phyloP scores from a whole-genome alignment of 768 basidiomycete genomes.

The Russula sp. region DNA sequence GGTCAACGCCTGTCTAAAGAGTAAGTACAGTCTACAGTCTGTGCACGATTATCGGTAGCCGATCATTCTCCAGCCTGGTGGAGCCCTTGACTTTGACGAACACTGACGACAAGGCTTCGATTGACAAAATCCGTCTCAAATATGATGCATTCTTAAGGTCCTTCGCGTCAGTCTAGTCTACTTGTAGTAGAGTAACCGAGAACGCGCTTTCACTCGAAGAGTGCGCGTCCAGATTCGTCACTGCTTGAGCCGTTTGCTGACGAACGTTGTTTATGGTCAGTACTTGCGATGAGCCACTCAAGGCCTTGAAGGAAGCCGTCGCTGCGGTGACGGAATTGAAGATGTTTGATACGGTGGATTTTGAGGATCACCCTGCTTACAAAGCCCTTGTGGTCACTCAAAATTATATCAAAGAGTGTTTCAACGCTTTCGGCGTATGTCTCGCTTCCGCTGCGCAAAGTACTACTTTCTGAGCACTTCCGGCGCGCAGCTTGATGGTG shows the following conservation, averaged over 20 bases:
- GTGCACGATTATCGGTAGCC: neutral
- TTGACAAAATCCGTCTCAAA: neutral
- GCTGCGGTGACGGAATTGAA: constrained; percentile 12
- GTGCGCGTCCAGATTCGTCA: constrained; percentile 2
- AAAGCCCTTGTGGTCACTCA: neutral
- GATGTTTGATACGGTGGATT: constrained; percentile 1
- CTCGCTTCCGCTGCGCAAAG: neutral
- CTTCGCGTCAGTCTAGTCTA: neutral
- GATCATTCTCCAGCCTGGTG: neutral
- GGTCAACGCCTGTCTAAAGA: neutral
- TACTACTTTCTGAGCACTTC: neutral
- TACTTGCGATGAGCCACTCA: constrained; percentile 10
- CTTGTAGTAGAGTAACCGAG: neutral
- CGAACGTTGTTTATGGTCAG: neutral
- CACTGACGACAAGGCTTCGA: neutral
- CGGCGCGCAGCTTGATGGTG: neutral
- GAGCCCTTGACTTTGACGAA: constrained; percentile 3
- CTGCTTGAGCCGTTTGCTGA: neutral
- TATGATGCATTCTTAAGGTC: constrained; percentile 5
- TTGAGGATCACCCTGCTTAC: constrained; percentile 11
- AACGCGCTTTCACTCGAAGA: constrained; percentile 9
- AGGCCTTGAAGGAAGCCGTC: constrained; percentile 2
- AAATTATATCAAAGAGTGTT: constrained; percentile 2
- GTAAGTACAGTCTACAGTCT: neutral
- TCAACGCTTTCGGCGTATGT: constrained; percentile 10